These are phyloP conservation scores for Cladophialophora chaetospira DNA, from an alignment of 2,329 filamentous ascomycete species.

Conservation along the genomic window DNA sequence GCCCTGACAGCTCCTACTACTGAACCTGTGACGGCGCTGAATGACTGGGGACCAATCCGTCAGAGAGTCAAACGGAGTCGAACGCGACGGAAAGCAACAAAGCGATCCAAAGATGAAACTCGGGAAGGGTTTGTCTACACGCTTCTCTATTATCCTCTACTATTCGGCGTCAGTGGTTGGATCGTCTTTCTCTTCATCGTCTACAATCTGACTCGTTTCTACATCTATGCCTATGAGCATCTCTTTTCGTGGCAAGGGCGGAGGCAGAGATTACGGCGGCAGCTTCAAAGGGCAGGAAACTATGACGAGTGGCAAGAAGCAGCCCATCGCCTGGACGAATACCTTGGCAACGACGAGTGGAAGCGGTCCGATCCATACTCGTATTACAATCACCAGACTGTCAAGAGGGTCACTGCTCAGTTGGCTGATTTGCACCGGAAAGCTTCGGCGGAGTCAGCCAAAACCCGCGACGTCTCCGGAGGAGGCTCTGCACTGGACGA, in stretches of 20 bases:
- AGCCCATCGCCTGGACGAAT: constrained; percentile 76
- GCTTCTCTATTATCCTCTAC: constrained; percentile 87
- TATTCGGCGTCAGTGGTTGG: constrained; percentile 79
- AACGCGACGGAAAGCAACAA: constrained; percentile 47
- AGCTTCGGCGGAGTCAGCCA: constrained; percentile 41
- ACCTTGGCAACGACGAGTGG: constrained; percentile 69
- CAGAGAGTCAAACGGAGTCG: constrained; percentile 62
- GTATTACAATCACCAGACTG: constrained; percentile 86
- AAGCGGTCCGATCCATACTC: constrained; percentile 59
- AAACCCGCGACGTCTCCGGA: constrained; percentile 32
- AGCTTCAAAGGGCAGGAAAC: constrained; percentile 69
- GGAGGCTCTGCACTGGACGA: constrained; percentile 63
- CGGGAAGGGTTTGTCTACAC: constrained; percentile 89
- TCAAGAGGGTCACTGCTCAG: constrained; percentile 75
- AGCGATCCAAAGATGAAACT: constrained; percentile 81
- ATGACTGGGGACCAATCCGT: constrained; percentile 91
- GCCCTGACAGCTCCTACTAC: constrained; percentile 82
- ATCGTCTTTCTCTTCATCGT: constrained; percentile 69
- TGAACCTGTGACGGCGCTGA: constrained; percentile 78
- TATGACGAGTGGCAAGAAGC: constrained; percentile 83
- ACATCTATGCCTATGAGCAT: constrained; percentile 92
- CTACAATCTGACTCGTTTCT: constrained; percentile 80
- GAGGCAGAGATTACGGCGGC: constrained; percentile 69
- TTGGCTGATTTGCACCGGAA: constrained; percentile 55
- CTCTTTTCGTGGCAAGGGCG: constrained; percentile 85